Evolutionary conservation across 805 yeast genomes (phyloP).

Genomic region (Candida manassasensis): DNA sequence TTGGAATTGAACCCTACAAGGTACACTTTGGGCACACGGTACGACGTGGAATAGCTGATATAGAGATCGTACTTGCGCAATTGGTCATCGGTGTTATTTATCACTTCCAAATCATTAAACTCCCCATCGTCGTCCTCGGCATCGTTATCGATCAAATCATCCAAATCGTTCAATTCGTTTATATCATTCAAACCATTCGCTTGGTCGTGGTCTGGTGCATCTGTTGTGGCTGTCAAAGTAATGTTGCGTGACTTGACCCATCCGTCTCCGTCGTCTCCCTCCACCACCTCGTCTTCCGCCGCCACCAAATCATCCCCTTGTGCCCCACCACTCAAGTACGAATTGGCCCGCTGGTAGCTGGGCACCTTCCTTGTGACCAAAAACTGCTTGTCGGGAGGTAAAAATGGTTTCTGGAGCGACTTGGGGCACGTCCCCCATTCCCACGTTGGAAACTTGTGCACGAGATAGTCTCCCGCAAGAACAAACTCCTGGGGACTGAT

Average conservation of each 20-base stretch:
- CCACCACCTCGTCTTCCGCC: slow-evolving; percentile 45
- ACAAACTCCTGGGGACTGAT: slow-evolving; percentile 95
- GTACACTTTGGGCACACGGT: slow-evolving; percentile 93
- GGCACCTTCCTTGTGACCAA: slow-evolving; percentile 89
- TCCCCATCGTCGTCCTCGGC: slow-evolving; percentile 21
- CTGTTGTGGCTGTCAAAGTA: slow-evolving; percentile 7
- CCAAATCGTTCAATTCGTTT: slow-evolving; percentile 35
- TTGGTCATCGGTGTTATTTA: slow-evolving; percentile 20
- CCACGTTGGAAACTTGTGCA: slow-evolving; percentile 95
- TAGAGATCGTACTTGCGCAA: slow-evolving; percentile 81
- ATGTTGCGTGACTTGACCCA: slow-evolving; percentile 43
- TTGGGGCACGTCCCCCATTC: slow-evolving; percentile 57
- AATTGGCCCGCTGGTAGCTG: slow-evolving; percentile 65
- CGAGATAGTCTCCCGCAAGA: slow-evolving; percentile 88
- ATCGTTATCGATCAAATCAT: slow-evolving; percentile 41
- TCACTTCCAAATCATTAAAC: slow-evolving; percentile 29
- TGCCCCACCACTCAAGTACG: slow-evolving; percentile 42
- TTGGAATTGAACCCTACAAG: slow-evolving; percentile 79
- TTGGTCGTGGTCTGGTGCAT: slow-evolving; percentile 11
- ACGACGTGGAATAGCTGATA: slow-evolving; percentile 90
- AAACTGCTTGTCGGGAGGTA: slow-evolving; percentile 84
- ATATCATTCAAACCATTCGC: slow-evolving; percentile 1
- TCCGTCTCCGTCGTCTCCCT: slow-evolving; percentile 44
- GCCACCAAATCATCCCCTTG: slow-evolving; percentile 32
- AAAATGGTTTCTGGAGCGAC: slow-evolving; percentile 50